Evolutionary conservation across 75 land plant species (phyloP), one percentile per base, ranked within the genome.

Genomic region (Gnetum montanum): DNA sequence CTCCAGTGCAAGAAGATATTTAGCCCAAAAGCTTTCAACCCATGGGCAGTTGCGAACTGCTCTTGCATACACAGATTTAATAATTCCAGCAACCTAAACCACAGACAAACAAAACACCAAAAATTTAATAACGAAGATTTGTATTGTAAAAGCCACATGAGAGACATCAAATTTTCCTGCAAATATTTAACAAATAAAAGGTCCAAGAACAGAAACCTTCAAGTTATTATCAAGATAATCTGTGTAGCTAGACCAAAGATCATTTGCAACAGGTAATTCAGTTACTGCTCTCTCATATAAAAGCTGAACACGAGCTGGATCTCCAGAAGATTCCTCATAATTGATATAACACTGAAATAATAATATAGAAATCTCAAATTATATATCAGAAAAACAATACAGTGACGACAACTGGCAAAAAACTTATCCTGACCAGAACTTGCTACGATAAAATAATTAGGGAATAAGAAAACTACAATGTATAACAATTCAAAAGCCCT

Each of bases 241-340:
- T 15, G 93, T 81, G 65, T 90, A 95, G 62, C 66, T 76, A 26
- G 86, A 65, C 99, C 99, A 95, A 6, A 95, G 59, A 63, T 95
- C 97, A 46, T 68, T 75, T 24, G 82, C 79, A 49, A 95, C 59
- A 36, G 96, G 93, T 59, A 83, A 90, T 15, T 75, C 83, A n/a
- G 77, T 28, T 34, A 90, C 61, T 47, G 99, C 97, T 72, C 99
- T 90, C 63, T 95, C 99, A 77, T 78, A 95, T 2, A 95, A 68
- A 53, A 86, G 60, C 53, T 86, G 92, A 34, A 79, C 85, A 15
- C 99, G 81, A 59, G 84, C 86, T 29, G 99, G 99, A 60, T 86
- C 86, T 4, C 93, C 91, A 52, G 76, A 83, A 31, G 79, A 74
- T 43, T 83, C 83, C 59, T 95, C 99, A 58, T 78, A 79, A 43